Conservation (phyloP, 2,329 filamentous ascomycete genomes). For the Lithohypha guttulata region DNA sequence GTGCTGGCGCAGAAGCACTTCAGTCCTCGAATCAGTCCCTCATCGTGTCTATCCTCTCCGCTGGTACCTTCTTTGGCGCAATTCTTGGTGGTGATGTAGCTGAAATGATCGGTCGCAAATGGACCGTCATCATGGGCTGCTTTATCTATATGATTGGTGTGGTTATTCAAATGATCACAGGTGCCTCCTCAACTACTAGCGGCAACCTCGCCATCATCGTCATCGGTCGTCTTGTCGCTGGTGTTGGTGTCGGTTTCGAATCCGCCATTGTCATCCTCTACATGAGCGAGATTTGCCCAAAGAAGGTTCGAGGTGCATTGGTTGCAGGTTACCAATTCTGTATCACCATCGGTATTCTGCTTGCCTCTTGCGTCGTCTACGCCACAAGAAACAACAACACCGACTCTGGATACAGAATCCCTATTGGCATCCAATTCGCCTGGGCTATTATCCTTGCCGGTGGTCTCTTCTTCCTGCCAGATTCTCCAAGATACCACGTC, state of each 20-base stretch:
- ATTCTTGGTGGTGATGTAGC: slow-evolving; percentile 65
- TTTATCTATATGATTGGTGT: slow-evolving; percentile 59
- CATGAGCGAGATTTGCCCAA: slow-evolving; percentile 71
- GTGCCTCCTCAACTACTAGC: slow-evolving; percentile 17
- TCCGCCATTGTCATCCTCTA: slow-evolving; percentile 73
- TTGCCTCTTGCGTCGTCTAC: slow-evolving; percentile 67
- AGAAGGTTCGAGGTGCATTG: slow-evolving; percentile 65
- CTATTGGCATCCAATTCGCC: slow-evolving; percentile 66
- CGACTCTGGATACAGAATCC: slow-evolving; percentile 65
- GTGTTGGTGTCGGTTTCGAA: slow-evolving; percentile 69
- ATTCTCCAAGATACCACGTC: slow-evolving; percentile 78
- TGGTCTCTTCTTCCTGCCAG: slow-evolving; percentile 67
- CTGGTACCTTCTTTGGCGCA: slow-evolving; percentile 66
- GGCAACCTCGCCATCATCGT: slow-evolving; percentile 50
- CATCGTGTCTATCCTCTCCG: slow-evolving; percentile 66
- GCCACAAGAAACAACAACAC: slow-evolving; percentile 51
- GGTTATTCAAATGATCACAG: slow-evolving; percentile 52
- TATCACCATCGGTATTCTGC: slow-evolving; percentile 66
- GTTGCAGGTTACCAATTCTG: slow-evolving; percentile 79
- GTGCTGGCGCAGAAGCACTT: slow-evolving; percentile 32
- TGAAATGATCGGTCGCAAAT: slow-evolving; percentile 60
- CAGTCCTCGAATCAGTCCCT: slow-evolving; percentile 43
- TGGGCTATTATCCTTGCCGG: slow-evolving; percentile 62
- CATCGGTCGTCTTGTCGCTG: slow-evolving; percentile 62
- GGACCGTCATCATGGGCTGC: slow-evolving; percentile 59